A percentile compares a stretch with the other conserved stretches of the same genome.
Conservation (phyloP, 2,329 filamentous ascomycete species). For the Fusarium pseudocircinatum region DNA sequence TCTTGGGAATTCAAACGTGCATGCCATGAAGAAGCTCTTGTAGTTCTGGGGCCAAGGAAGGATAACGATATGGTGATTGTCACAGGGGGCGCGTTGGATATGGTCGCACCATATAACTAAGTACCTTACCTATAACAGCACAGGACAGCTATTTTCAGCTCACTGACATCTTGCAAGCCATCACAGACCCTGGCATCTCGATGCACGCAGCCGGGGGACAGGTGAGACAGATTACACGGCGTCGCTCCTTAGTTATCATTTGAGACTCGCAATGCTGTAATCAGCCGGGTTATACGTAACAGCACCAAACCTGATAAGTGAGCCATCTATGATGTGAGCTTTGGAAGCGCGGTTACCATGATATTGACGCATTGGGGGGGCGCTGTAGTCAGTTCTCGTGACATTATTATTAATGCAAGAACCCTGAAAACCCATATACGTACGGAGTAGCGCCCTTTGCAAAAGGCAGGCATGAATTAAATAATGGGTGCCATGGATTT, state of each 20-base stretch:
- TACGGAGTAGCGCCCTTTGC: neutral
- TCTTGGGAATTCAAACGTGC: neutral
- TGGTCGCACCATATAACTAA: neutral
- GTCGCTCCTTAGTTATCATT: slow-evolving; percentile 23
- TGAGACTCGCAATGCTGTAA: slow-evolving; percentile 23
- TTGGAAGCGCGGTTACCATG: neutral
- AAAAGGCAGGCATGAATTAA: neutral
- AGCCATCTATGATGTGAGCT: neutral
- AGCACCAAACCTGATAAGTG: neutral
- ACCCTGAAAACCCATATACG: slow-evolving; percentile 6
- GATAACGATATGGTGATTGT: slow-evolving; percentile 4
- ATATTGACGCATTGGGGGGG: slow-evolving; percentile 4
- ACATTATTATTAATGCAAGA: slow-evolving; percentile 23
- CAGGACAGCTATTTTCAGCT: slow-evolving; percentile 22
- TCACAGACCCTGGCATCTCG: slow-evolving; percentile 16
- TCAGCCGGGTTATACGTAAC: slow-evolving; percentile 11
- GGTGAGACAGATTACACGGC: neutral
- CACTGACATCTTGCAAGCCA: slow-evolving; percentile 29
- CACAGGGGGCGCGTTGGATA: neutral
- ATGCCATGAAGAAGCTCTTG: neutral
- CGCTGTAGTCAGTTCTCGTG: slow-evolving; percentile 18
- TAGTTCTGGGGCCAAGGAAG: neutral
- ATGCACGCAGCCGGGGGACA: neutral
- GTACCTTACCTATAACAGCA: neutral
- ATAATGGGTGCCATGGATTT: neutral